phyloP scores from a whole-genome alignment of 768 basidiomycete species.

The Fistulinella prunicolor region DNA sequence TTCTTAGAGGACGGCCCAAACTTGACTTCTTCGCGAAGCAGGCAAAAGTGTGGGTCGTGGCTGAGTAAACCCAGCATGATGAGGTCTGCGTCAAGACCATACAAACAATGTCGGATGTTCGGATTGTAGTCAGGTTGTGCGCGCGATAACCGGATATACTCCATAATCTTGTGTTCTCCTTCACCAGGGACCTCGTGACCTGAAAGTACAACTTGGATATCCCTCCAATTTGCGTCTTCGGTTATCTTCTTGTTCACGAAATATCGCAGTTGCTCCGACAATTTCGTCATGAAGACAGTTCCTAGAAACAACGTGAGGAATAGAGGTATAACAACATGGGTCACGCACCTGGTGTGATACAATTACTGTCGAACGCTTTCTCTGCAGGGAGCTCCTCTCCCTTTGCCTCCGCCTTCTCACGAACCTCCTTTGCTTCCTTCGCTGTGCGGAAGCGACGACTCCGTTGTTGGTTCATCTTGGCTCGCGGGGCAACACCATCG shows the following conservation, averaged over 20 bases:
- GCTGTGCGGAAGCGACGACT: slow-evolving; percentile 92
- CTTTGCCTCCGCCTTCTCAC: slow-evolving; percentile 82
- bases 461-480: slow-evolving; percentile 99
- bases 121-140: slow-evolving; percentile 97
- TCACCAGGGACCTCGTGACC: slow-evolving; percentile 99
- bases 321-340: neutral
- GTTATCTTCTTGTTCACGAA: slow-evolving; percentile 98
- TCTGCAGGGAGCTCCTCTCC: slow-evolving; percentile 90
- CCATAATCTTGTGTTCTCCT: slow-evolving; percentile 99
- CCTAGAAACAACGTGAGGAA: slow-evolving; percentile 41
- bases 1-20: slow-evolving; percentile 81
- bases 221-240: slow-evolving; percentile 94
- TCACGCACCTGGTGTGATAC: slow-evolving; percentile 89
- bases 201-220: slow-evolving; percentile 88
- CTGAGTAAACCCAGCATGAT: slow-evolving; percentile 97
- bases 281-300: slow-evolving; percentile 90
- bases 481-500: slow-evolving; percentile 94
- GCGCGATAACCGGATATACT: slow-evolving; percentile 92
- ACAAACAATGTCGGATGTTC: slow-evolving; percentile 95
- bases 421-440: slow-evolving; percentile 83
- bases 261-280: slow-evolving; percentile 92
- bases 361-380: slow-evolving; percentile 98
- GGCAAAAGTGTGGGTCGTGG: slow-evolving; percentile 98
- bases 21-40: slow-evolving; percentile 96
- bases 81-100: slow-evolving; percentile 96